These are phyloP conservation scores for Aureobasidium melanogenum DNA, from an alignment of 2,329 filamentous ascomycete species.

Conservation along the genomic window DNA sequence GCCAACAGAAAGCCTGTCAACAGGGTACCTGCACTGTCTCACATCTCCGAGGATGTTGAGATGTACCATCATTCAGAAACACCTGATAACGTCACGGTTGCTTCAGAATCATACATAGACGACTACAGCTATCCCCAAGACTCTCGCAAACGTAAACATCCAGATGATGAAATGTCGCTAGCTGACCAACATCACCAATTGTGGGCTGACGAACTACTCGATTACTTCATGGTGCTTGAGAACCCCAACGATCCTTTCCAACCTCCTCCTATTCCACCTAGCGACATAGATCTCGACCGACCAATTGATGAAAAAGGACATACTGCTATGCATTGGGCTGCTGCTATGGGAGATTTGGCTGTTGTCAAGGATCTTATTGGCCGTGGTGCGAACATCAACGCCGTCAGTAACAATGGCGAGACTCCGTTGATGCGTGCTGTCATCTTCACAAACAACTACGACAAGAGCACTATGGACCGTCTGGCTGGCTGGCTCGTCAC, in stretches of 20 bases:
- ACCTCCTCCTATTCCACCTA: slow-evolving; percentile 66
- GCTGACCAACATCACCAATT: slow-evolving; percentile 78
- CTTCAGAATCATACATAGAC: slow-evolving; percentile 66
- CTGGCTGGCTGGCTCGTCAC: slow-evolving; percentile 76
- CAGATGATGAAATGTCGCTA: slow-evolving; percentile 46
- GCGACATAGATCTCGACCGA: slow-evolving; percentile 80
- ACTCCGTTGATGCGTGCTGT: slow-evolving; percentile 92
- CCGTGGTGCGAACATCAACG: slow-evolving; percentile 65
- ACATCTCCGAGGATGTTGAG: slow-evolving; percentile 54
- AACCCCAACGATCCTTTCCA: slow-evolving; percentile 50
- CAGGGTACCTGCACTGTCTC: slow-evolving; percentile 25
- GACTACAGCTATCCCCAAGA: slow-evolving; percentile 61
- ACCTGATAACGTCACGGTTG: slow-evolving; percentile 72
- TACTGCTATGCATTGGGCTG: slow-evolving; percentile 92
- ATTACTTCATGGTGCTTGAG: slow-evolving; percentile 75
- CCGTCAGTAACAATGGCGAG: slow-evolving; percentile 57
- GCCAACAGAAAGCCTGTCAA: slow-evolving; percentile 10
- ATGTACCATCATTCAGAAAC: slow-evolving; percentile 64
- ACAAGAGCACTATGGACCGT: slow-evolving; percentile 80
- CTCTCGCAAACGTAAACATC: slow-evolving; percentile 68
- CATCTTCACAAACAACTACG: slow-evolving; percentile 93
- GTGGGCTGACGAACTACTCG: slow-evolving; percentile 86
- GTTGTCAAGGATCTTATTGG: slow-evolving; percentile 81
- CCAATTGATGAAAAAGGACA: slow-evolving; percentile 90
- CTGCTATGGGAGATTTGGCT: slow-evolving; percentile 91